phyloP scores from a whole-genome alignment of 148 eudicot genomes.

The Vaccinium macrocarpon region DNA sequence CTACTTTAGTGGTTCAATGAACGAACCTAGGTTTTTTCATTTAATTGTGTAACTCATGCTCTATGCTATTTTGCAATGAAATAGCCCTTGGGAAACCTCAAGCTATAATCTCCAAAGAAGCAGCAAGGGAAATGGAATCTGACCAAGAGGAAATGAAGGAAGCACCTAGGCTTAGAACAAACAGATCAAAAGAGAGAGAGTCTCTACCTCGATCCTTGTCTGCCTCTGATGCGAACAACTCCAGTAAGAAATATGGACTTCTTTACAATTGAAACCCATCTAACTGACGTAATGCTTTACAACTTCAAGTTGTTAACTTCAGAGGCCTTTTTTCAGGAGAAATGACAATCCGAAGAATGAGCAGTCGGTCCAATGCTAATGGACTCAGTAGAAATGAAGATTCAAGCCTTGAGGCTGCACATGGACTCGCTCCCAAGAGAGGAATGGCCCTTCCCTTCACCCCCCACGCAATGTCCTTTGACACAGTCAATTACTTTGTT shows the following conservation, averaged over 20 bases:
- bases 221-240: conserved; percentile 37
- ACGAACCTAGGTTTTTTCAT: background rate
- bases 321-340: conserved; percentile 31
- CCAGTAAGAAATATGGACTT: conserved; percentile 29
- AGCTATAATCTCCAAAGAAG: conserved; percentile 32
- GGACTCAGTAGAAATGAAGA: conserved; percentile 33
- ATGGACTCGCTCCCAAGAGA: conserved; percentile 39
- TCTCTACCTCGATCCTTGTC: conserved; percentile 36
- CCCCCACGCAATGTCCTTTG: conserved; percentile 58
- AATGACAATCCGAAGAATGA: conserved; percentile 41
- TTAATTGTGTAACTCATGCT: background rate
- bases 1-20: background rate
- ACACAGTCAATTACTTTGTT: conserved; percentile 58
- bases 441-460: conserved; percentile 75
- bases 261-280: background rate
- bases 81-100: conserved; percentile 29
- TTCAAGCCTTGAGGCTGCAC: conserved; percentile 30
- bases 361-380: conserved; percentile 27
- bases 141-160: conserved; percentile 33
- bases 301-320: background rate
- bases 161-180: conserved; percentile 33
- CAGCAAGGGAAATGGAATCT: conserved; percentile 40
- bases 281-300: background rate
- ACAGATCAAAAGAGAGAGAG: conserved; percentile 33
- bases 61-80: background rate